Percentiles rank a stretch among this genome's conserved stretches.
These are phyloP conservation scores for Chlamydomonas incerta DNA, from an alignment of 139 green algal species.

Conservation along the genomic window DNA sequence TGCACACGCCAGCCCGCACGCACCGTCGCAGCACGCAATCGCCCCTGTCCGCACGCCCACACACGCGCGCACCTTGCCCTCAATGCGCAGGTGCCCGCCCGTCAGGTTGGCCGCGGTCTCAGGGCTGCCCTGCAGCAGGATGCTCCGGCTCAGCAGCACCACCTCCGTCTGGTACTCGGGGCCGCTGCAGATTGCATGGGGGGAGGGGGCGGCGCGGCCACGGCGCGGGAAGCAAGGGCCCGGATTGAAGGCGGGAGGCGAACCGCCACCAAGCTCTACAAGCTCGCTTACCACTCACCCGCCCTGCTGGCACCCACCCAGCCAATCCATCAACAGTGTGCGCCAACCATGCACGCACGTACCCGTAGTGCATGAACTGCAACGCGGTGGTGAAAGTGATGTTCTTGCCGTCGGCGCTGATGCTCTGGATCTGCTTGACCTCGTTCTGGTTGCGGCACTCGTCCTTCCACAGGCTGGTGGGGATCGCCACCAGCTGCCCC, in stretches of 20 bases:
- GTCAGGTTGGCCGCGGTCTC: not conserved
- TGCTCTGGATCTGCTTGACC: constrained; percentile 40
- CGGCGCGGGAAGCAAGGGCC: no score
- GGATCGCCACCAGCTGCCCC: constrained; percentile 57
- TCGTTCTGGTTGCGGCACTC: constrained; percentile 67
- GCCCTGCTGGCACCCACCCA: no score
- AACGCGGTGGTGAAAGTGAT: constrained; percentile 28
- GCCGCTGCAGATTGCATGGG: no score
- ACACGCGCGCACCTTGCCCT: not conserved
- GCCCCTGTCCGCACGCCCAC: no score
- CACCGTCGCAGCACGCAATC: no score
- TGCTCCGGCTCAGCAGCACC: constrained; percentile 56
- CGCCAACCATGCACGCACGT: no score
- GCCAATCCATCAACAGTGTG: no score
- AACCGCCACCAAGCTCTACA: no score
- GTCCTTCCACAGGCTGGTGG: constrained; percentile 60
- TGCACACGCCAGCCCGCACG: no score
- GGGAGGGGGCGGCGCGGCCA: no score
- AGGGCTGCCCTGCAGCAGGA: constrained; percentile 44
- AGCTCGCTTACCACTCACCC: no score
- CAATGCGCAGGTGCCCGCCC: constrained; percentile 31
- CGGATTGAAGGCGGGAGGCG: no score
- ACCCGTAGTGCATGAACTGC: constrained; percentile 58
- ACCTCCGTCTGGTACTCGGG: constrained; percentile 59
- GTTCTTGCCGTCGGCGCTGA: constrained; percentile 41